phyloP scores from a whole-genome alignment of 2,329 filamentous ascomycete genomes.

The Neopestalotiopsis rosae region DNA sequence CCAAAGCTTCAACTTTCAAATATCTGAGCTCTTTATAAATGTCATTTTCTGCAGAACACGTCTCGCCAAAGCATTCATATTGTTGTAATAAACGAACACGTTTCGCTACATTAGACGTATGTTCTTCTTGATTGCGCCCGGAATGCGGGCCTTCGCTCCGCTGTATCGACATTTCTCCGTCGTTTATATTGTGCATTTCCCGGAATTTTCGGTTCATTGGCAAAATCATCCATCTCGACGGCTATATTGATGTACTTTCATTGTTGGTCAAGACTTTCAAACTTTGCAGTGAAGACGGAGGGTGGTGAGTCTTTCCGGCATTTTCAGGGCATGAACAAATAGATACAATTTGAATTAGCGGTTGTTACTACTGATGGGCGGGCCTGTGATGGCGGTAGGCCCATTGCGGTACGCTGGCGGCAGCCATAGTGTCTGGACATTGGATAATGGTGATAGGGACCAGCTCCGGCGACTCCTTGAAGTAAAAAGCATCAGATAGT shows the following conservation, averaged over 20 bases:
- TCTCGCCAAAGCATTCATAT: background rate
- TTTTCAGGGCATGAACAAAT: background rate
- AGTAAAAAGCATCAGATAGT: too few relatives aligned
- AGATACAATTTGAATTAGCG: too few relatives aligned
- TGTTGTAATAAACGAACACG: background rate
- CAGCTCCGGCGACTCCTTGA: too few relatives aligned
- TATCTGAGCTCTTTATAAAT: too few relatives aligned
- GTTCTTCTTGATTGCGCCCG: background rate
- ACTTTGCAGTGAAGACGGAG: background rate
- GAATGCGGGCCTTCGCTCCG: conserved; percentile 20
- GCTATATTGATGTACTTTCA: conserved; percentile 2
- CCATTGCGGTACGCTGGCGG: too few relatives aligned
- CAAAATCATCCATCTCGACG: background rate
- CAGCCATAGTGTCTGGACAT: too few relatives aligned
- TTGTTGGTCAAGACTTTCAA: background rate
- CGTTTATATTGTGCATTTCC: conserved; percentile 12
- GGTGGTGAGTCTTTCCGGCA: background rate
- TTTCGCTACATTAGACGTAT: background rate
- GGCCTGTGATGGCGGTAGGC: too few relatives aligned
- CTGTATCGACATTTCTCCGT: conserved; percentile 17
- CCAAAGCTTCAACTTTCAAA: too few relatives aligned
- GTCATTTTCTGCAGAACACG: too few relatives aligned
- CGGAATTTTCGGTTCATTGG: conserved; percentile 10
- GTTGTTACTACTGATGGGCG: too few relatives aligned
- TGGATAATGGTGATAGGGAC: too few relatives aligned